These are phyloP conservation scores for Acacia confusa DNA, from an alignment of 306 rosid genomes.

Conservation along the genomic window DNA sequence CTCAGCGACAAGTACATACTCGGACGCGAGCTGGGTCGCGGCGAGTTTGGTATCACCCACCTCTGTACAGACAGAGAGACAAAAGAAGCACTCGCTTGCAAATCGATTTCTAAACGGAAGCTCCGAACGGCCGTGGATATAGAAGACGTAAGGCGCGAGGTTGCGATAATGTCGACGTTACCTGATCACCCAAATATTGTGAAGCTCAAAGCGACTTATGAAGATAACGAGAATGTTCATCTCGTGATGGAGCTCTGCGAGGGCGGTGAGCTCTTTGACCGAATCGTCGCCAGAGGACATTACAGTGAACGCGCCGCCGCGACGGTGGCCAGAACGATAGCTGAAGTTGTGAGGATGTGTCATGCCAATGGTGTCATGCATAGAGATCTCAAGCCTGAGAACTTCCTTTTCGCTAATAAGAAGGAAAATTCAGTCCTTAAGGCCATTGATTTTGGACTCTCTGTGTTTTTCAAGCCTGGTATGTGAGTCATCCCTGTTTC, in stretches of 20 bases:
- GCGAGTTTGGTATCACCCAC: slow-evolving; percentile 87
- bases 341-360: slow-evolving; percentile 78
- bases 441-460: slow-evolving; percentile 74
- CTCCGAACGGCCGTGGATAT: slow-evolving; percentile 69
- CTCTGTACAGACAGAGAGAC: slow-evolving; percentile 80
- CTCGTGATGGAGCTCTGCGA: slow-evolving; percentile 80
- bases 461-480: slow-evolving; percentile 78
- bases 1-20: slow-evolving; percentile 82
- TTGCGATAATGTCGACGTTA: slow-evolving; percentile 65
- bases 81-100: slow-evolving; percentile 75
- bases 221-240: slow-evolving; percentile 73
- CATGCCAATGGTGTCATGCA: slow-evolving; percentile 79
- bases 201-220: slow-evolving; percentile 64
- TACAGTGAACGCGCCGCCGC: slow-evolving; percentile 80
- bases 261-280: slow-evolving; percentile 72
- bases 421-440: slow-evolving; percentile 71
- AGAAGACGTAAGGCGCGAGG: slow-evolving; percentile 78
- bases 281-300: slow-evolving; percentile 69
- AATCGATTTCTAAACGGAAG: slow-evolving; percentile 86
- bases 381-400: slow-evolving; percentile 79
- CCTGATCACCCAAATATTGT: slow-evolving; percentile 79
- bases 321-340: slow-evolving; percentile 51
- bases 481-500: not conserved
- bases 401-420: slow-evolving; percentile 69
- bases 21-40: slow-evolving; percentile 82